These are phyloP conservation scores for Gentiana straminea DNA, from an alignment of 257 asterid species.

Conservation along the genomic window DNA sequence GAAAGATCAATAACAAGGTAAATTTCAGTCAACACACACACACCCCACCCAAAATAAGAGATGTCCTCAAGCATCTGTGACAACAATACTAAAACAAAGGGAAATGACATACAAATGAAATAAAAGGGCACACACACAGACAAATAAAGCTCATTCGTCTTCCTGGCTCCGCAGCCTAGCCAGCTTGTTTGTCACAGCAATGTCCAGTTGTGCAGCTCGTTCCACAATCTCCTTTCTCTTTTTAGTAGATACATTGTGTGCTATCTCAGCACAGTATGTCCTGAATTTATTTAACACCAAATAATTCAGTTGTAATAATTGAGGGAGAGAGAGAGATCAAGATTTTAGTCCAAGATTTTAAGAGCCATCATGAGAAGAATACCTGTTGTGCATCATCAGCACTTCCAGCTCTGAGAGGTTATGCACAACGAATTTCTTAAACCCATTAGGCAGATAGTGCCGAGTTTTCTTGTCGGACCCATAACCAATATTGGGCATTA, in stretches of 20 bases:
- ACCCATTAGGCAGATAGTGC: constrained; percentile 39
- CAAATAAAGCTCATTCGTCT: constrained; percentile 26
- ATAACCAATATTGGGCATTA: constrained; percentile 41
- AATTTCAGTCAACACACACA: no score
- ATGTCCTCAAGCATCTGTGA: no score
- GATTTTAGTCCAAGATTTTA: no score
- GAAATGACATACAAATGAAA: no score
- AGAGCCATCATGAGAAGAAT: not conserved
- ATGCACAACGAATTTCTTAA: constrained; percentile 40
- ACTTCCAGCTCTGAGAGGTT: constrained; percentile 33
- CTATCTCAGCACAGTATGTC: constrained; percentile 47
- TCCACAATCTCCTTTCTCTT: constrained; percentile 37
- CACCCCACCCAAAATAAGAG: no score
- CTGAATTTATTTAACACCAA: constrained; percentile 13
- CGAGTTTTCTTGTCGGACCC: constrained; percentile 39
- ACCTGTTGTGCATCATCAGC: constrained; percentile 53
- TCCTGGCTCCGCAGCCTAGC: constrained; percentile 45
- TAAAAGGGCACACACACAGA: no score
- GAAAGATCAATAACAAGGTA: no score
- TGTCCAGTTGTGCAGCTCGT: constrained; percentile 38
- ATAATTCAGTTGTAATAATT: not conserved
- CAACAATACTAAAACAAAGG: no score
- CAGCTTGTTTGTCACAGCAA: constrained; percentile 39
- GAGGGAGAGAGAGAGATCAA: no score
- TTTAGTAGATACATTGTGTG: constrained; percentile 35